Conservation (phyloP, 1,284 basidiomycete species). For the Cystobasidium pallidum region DNA sequence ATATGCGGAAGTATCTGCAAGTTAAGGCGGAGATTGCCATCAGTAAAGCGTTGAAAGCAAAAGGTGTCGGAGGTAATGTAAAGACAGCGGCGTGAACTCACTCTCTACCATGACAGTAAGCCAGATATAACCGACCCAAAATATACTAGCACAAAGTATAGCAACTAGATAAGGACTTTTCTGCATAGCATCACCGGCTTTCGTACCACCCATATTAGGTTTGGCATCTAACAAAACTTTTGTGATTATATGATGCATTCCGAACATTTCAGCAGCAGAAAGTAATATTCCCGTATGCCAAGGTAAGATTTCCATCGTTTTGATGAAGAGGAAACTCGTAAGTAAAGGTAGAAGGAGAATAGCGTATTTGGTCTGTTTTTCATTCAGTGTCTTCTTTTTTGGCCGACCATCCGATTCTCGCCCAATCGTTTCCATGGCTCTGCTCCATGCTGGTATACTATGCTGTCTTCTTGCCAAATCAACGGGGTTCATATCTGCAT, state of each 20-base stretch:
- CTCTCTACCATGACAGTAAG: constrained; percentile 70
- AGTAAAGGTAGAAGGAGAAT: constrained; percentile 79
- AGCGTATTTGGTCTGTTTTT: constrained; percentile 73
- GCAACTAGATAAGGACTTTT: constrained; percentile 81
- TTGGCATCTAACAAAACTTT: constrained; percentile 73
- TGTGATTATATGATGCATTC: constrained; percentile 88
- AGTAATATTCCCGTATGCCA: constrained; percentile 87
- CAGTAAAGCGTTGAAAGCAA: no score
- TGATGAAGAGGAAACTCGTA: constrained; percentile 80
- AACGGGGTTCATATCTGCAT: constrained; percentile 80
- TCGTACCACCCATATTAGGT: constrained; percentile 56
- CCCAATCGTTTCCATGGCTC: constrained; percentile 79
- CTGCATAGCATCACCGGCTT: constrained; percentile 55
- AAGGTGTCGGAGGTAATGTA: no score
- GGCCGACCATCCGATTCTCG: constrained; percentile 53
- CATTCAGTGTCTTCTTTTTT: constrained; percentile 46
- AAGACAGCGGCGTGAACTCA: no score
- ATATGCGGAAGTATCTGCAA: constrained; percentile 71
- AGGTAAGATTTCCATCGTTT: constrained; percentile 73
- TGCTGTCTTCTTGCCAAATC: constrained; percentile 96
- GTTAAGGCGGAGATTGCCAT: not conserved
- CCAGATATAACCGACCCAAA: constrained; percentile 88
- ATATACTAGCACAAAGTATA: constrained; percentile 80
- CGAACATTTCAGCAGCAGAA: constrained; percentile 81
- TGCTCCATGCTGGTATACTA: constrained; percentile 81